A percentile compares a stretch with the other conserved stretches of the same genome.
Evolutionary conservation across 176 grass and related monocot species (phyloP).

Genomic region (Cenchrus fungigraminus): DNA sequence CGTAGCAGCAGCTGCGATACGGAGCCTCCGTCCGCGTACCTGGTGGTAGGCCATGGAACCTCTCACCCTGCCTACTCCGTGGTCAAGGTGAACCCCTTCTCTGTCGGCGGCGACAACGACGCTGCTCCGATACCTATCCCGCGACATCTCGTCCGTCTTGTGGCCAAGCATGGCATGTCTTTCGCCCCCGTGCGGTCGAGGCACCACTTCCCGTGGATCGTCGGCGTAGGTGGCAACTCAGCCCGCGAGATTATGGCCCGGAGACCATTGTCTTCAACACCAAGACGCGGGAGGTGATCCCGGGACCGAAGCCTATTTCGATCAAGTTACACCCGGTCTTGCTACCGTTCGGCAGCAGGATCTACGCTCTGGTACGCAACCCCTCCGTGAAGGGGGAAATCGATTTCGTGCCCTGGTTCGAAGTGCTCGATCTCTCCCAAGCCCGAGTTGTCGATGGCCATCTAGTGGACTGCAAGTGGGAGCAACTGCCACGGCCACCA

Average conservation of each 20-base stretch:
- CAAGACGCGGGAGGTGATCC: neutral
- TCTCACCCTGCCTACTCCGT: neutral
- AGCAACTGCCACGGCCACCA: neutral
- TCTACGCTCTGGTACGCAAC: neutral
- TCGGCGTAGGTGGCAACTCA: conserved; percentile 1
- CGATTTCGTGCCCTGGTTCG: conserved; percentile 11
- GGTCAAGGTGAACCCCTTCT: neutral
- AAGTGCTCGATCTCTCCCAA: neutral
- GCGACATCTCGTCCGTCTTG: neutral
- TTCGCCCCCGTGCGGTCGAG: neutral
- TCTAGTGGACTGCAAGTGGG: neutral
- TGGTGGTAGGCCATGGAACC: neutral
- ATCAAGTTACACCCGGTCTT: neutral
- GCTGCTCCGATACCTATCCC: neutral
- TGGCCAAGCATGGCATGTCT: neutral
- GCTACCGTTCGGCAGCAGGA: neutral
- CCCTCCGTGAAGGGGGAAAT: neutral
- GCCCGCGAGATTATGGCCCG: neutral
- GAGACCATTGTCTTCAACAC: conserved; percentile 22
- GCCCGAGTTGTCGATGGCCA: neutral
- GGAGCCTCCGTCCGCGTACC: neutral
- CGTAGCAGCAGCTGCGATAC: neutral
- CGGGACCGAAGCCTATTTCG: neutral
- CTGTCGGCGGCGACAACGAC: neutral
- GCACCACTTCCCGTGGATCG: neutral